Evolutionary conservation across 2,329 filamentous ascomycete species (phyloP), one percentile per base, ranked within the genome.

Genomic region (Aspergillus phoenicis): DNA sequence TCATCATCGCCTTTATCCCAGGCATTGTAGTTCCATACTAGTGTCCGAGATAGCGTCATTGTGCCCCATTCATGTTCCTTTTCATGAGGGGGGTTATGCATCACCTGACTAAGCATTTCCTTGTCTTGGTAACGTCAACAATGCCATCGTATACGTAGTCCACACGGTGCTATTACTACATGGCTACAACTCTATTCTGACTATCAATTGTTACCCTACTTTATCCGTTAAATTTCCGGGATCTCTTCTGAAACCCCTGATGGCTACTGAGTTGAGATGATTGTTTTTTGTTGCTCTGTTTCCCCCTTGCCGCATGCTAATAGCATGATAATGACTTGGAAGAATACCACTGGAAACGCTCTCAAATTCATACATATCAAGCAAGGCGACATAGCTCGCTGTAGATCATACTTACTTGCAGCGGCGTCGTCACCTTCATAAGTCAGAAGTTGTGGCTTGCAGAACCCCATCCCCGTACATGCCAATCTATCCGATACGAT

Each of bases 41-140:
- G 41, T 45, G 15, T 22, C 47, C 26, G 47, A 51, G 11, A 51
- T 51, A 51, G 47, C 47, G 47, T 51, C 47, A 51, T 51, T 30
- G 47, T n/a, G 47, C 26, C 30, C 26, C 26, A 51, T 30, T n/a
- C 47, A 20, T 28, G 33, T 36, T 24, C 11, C 45, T 51, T 30
- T n/a, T 51, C 33, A 20, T 51, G 47, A 51, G 26, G 26, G 26
- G 13, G 6, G 15, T 33, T 51, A 51, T 51, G 5, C 47, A 30
- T n/a, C 11, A n/a, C 15, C 7, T 51, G 47, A 51, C 47, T 51
- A 51, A 51, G 47, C 47, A 15, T n/a, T 17, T 2, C 26, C 47
- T 49, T 17, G 24, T 28, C 24, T 30, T 15, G n/a, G 13, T 49
- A 51, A 30, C 26, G n/a, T 17, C 15, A 33, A 10, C 8, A 24